These are phyloP conservation scores for Tulasnella sp. DNA, from an alignment of 768 basidiomycete species.

Conservation along the genomic window DNA sequence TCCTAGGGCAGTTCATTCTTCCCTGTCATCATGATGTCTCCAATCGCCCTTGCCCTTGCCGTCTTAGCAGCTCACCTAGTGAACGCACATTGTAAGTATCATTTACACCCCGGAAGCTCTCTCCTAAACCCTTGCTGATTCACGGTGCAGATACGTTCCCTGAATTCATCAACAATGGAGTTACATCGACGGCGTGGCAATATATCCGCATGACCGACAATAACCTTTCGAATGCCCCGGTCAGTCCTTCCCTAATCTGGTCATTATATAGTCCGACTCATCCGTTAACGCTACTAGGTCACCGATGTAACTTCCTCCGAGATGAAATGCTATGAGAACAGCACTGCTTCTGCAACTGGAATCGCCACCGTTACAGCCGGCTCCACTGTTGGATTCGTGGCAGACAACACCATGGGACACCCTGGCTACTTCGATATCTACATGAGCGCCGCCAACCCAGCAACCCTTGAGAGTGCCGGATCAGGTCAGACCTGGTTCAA, in stretches of 20 bases:
- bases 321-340: background rate
- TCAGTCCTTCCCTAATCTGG: background rate
- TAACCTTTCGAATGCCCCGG: slow-evolving; percentile 3
- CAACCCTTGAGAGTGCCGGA: slow-evolving; percentile 34
- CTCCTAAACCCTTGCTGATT: background rate
- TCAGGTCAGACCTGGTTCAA: slow-evolving; percentile 41
- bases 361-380: slow-evolving; percentile 7
- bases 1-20: no score
- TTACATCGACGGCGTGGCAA: background rate
- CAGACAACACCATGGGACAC: slow-evolving; percentile 1
- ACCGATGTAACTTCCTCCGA: background rate
- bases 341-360: background rate
- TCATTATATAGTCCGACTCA: no score
- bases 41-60: slow-evolving; percentile 20
- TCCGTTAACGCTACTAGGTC: no score
- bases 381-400: background rate
- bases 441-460: slow-evolving; percentile 34
- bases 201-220: slow-evolving; percentile 15
- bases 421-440: slow-evolving; percentile 26
- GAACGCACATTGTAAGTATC: background rate
- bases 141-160: background rate
- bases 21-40: no score
- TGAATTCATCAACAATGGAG: background rate
- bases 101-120: no score
- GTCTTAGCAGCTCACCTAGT: slow-evolving; percentile 10